A percentile compares a stretch with the other conserved stretches of the same genome.
Evolutionary conservation across 495 filamentous ascomycete genomes (phyloP).

Genomic region (Tirmania nivea): DNA sequence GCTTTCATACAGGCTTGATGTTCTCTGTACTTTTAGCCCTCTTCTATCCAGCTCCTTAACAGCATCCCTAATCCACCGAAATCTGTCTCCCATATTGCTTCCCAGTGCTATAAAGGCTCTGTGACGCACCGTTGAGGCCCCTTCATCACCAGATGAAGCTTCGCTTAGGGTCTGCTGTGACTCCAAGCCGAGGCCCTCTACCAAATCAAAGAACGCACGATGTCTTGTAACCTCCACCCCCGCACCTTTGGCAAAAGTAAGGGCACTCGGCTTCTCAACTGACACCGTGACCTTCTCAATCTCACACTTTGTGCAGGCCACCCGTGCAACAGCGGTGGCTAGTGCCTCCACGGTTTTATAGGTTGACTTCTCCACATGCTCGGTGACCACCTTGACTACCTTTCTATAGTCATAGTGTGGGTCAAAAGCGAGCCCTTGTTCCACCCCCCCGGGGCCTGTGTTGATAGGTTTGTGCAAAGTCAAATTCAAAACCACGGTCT

Average conservation of each 20-base stretch:
- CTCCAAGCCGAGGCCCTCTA: not conserved
- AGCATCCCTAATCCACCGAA: slow-evolving; percentile 61
- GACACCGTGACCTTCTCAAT: slow-evolving; percentile 1
- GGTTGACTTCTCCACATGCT: slow-evolving; percentile 16
- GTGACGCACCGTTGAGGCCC: slow-evolving; percentile 18
- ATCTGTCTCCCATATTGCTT: slow-evolving; percentile 77
- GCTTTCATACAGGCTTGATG: slow-evolving; percentile 83
- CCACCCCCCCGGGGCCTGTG: not conserved
- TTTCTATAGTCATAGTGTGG: slow-evolving; percentile 11
- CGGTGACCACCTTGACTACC: slow-evolving; percentile 8
- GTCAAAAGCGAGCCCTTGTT: slow-evolving; percentile 2
- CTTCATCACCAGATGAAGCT: not conserved
- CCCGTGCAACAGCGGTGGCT: not conserved
- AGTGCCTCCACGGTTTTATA: slow-evolving; percentile 1
- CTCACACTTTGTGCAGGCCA: not conserved
- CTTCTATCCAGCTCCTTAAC: slow-evolving; percentile 49
- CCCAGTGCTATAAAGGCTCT: slow-evolving; percentile 70
- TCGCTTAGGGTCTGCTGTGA: not conserved
- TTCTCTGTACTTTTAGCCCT: slow-evolving; percentile 51
- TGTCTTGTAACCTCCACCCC: slow-evolving; percentile 1
- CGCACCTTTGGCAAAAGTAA: slow-evolving; percentile 1
- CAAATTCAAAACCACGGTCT: slow-evolving; percentile 31
- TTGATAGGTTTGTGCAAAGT: slow-evolving; percentile 23
- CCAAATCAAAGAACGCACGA: not conserved
- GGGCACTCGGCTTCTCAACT: slow-evolving; percentile 1